Percentiles rank a stretch among this genome's conserved stretches.
Conservation (phyloP, 352 stramenopile species). For the Phytophthora tentaculata region DNA sequence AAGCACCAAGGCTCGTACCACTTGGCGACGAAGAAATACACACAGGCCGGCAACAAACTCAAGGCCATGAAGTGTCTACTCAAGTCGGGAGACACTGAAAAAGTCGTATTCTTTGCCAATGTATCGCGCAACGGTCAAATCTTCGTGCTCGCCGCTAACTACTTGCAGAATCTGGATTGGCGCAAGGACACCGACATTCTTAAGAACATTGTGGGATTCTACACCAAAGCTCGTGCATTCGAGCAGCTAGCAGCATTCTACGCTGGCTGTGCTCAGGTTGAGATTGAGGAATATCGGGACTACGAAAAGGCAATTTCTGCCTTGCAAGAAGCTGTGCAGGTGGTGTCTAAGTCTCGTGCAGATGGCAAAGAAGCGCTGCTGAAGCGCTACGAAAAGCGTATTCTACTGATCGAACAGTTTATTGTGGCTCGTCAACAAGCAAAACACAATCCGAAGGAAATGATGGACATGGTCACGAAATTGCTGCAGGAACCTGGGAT, state of each 20-base stretch:
- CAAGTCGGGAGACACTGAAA: conserved; percentile 95
- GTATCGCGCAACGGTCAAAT: conserved; percentile 93
- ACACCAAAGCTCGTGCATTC: conserved; percentile 94
- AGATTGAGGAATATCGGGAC: conserved; percentile 95
- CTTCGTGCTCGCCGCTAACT: conserved; percentile 95
- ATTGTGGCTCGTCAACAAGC: conserved; percentile 67
- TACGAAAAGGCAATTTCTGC: conserved; percentile 93
- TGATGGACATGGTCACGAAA: conserved; percentile 78
- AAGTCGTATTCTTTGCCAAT: conserved; percentile 95
- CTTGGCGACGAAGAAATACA: conserved; percentile 96
- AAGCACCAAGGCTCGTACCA: conserved; percentile 94
- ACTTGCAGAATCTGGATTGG: conserved; percentile 96
- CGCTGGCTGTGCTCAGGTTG: conserved; percentile 89
- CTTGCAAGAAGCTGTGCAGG: conserved; percentile 91
- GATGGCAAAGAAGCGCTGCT: conserved; percentile 75
- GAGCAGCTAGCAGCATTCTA: conserved; percentile 94
- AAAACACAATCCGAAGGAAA: conserved; percentile 68
- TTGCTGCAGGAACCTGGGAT: conserved; percentile 87
- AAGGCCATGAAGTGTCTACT: conserved; percentile 96
- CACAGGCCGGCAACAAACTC: conserved; percentile 91
- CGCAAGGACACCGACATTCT: conserved; percentile 89
- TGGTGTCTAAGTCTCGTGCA: conserved; percentile 77
- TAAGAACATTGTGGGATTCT: conserved; percentile 95
- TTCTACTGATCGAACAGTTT: conserved; percentile 88
- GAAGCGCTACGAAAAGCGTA: conserved; percentile 63